A percentile compares a stretch with the other conserved stretches of the same genome.
These are phyloP conservation scores for Mortierella sp. DNA, from an alignment of 371 early-diverging fungal species.

Conservation along the genomic window DNA sequence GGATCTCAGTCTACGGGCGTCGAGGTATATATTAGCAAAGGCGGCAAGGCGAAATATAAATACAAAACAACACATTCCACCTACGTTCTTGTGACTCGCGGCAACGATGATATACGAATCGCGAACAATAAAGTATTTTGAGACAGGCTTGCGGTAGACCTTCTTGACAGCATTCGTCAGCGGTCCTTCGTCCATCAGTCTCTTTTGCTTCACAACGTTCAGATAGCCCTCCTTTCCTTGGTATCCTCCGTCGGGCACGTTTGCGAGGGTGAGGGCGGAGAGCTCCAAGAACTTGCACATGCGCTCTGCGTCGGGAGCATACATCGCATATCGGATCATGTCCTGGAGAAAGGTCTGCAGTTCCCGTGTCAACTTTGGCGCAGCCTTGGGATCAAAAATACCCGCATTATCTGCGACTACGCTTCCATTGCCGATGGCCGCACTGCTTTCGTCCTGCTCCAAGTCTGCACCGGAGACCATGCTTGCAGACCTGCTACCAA, in stretches of 20 bases:
- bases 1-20: constrained; percentile 36
- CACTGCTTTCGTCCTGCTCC: background rate
- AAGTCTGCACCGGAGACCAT: background rate
- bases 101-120: constrained; percentile 54
- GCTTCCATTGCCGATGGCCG: background rate
- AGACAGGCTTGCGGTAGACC: constrained; percentile 46
- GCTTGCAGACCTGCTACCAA: constrained; percentile 8
- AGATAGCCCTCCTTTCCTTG: constrained; percentile 55
- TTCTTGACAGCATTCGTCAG: constrained; percentile 49
- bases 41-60: background rate
- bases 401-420: constrained; percentile 1
- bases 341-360: constrained; percentile 52
- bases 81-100: constrained; percentile 50
- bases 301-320: constrained; percentile 51
- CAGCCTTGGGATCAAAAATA: constrained; percentile 44
- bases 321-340: constrained; percentile 54
- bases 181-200: constrained; percentile 53
- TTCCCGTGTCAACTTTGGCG: constrained; percentile 36
- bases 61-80: background rate
- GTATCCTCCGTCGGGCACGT: constrained; percentile 52
- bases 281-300: constrained; percentile 55
- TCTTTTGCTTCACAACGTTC: constrained; percentile 46
- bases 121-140: constrained; percentile 53
- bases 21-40: background rate
- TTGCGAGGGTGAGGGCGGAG: constrained; percentile 47